Conservation (phyloP, 441 rosid species). For the Pelargonium citronellum region DNA sequence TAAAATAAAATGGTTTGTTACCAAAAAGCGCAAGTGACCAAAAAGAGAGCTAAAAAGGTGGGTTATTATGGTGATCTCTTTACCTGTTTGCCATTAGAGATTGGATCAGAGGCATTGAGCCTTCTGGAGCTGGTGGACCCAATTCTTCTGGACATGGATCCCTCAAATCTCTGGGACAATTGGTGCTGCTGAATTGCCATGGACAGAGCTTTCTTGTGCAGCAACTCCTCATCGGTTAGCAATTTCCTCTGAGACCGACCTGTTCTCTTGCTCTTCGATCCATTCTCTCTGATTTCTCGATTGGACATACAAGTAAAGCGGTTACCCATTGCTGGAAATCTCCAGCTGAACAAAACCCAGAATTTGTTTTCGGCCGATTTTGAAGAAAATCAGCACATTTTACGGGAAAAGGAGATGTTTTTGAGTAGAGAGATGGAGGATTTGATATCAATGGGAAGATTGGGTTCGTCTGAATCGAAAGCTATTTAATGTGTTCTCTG, state of each 20-base stretch:
- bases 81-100: slow-evolving; percentile 71
- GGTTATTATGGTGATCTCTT: neutral
- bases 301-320: slow-evolving; percentile 47
- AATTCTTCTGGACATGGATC: slow-evolving; percentile 95
- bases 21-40: slow-evolving; percentile 3
- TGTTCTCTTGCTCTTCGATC: slow-evolving; percentile 55
- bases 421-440: no score
- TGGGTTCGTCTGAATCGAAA: no score
- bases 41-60: neutral
- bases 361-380: neutral
- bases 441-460: no score
- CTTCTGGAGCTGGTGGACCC: slow-evolving; percentile 79
- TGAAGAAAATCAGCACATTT: no score
- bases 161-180: slow-evolving; percentile 86
- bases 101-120: slow-evolving; percentile 53
- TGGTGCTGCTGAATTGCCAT: slow-evolving; percentile 80
- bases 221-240: slow-evolving; percentile 54
- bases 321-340: slow-evolving; percentile 44
- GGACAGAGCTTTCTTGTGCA: slow-evolving; percentile 66
- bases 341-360: slow-evolving; percentile 8
- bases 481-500: no score
- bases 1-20: neutral
- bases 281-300: slow-evolving; percentile 38
- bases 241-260: slow-evolving; percentile 70
- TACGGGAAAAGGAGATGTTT: no score